Evolutionary conservation across 2,329 filamentous ascomycete genomes (phyloP), one percentile per base, ranked within the genome.

Genomic region (Paracorniculantispora psalliotae): DNA sequence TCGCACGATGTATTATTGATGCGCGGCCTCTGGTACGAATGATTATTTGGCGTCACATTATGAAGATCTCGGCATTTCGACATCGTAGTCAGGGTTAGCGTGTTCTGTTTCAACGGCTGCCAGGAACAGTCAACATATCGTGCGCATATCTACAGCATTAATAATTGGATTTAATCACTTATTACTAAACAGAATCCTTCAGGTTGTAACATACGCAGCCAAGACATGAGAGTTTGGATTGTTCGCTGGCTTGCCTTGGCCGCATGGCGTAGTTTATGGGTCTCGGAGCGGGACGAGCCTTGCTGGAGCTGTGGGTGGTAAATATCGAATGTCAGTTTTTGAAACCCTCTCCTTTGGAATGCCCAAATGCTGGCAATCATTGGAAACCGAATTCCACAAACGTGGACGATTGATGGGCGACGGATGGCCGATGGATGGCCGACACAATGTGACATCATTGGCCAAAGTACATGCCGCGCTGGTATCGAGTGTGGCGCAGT

Each of bases 261-360:
- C 47, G 47, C 55, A 51, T 57, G 15, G 46, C 28, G 47, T 57
- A 50, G 55, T 57, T 57, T 57, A 57, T 57, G 55, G 47, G 55
- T 33, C 47, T 13, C 55, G 55, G 55, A n/a, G 55, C 55, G 55
- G 55, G 46, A 57, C 55, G 55, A 35, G 55, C 55, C 55, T 57
- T 57, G 25, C 37, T 50, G 47, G 46, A 41, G 46, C 44, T 17
- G 43, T 37, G 13, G 21, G 19, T 37, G 8, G 30, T 49, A 10
- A 21, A 35, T 30, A 12, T 4, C 1, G 26, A 21, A 30, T 10
- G 4, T 17, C 9, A 30, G 13, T 15, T 48, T 37, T n/a, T 30
- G 30, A 30, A 26, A 41, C 33, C 28, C 15, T 41, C 10, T n/a
- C 5, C 8, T 33, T 37, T 50, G 10, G 23, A n/a, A n/a, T n/a